Conservation (phyloP, 2,329 filamentous ascomycete genomes). For the Fusarium tricinctum region DNA sequence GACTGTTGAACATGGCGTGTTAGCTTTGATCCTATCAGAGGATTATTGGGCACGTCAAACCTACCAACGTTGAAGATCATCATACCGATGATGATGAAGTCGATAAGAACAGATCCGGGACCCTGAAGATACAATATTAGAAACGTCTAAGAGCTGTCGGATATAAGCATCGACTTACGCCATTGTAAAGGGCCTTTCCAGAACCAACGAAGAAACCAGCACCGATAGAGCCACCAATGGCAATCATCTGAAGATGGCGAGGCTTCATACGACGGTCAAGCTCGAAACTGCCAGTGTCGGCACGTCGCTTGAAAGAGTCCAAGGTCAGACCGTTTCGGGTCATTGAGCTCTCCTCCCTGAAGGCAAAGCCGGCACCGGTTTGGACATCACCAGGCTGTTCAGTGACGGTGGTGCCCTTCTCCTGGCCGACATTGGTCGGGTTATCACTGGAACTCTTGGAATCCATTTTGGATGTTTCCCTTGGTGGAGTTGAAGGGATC, state of each 20-base stretch:
- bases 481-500: constrained; percentile 13
- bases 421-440: constrained; percentile 42
- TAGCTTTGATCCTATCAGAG: constrained; percentile 1
- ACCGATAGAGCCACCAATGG: constrained; percentile 72
- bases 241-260: constrained; percentile 74
- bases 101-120: constrained; percentile 61
- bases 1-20: constrained; percentile 52
- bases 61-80: constrained; percentile 71
- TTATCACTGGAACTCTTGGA: constrained; percentile 40
- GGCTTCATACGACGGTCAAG: constrained; percentile 65
- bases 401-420: constrained; percentile 42
- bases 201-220: constrained; percentile 75
- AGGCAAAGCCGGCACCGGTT: constrained; percentile 39
- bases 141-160: not conserved
- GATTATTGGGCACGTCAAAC: constrained; percentile 2
- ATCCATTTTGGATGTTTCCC: constrained; percentile 40
- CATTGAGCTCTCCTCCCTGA: constrained; percentile 38
- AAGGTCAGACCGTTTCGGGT: constrained; percentile 49
- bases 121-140: constrained; percentile 44
- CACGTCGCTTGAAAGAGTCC: constrained; percentile 45
- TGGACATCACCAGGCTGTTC: constrained; percentile 37
- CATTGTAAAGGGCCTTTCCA: constrained; percentile 65
- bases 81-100: constrained; percentile 69
- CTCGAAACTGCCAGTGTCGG: constrained; percentile 45
- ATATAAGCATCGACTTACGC: constrained; percentile 51